Evolutionary conservation across 2,329 filamentous ascomycete genomes (phyloP).

Genomic region (Botryotinia narcissicola): DNA sequence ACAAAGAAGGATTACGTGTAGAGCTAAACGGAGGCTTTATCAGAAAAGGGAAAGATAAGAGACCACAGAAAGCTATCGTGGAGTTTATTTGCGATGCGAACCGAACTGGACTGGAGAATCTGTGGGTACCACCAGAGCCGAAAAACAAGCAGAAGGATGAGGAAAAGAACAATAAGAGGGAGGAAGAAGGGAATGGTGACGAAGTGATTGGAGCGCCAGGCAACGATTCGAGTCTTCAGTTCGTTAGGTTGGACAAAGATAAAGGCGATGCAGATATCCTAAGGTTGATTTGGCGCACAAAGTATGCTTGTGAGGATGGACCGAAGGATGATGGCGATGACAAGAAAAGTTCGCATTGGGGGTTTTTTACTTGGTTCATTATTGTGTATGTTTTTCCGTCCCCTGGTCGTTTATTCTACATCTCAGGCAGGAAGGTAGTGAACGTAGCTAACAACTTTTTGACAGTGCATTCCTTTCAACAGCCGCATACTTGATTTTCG

Average conservation of each 20-base stretch:
- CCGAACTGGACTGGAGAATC: constrained; percentile 70
- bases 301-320: constrained; percentile 73
- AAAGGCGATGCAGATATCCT: constrained; percentile 60
- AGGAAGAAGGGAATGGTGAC: constrained; percentile 38
- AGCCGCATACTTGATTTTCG: constrained; percentile 92
- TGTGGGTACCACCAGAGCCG: constrained; percentile 54
- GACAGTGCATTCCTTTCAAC: constrained; percentile 78
- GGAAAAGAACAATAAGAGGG: constrained; percentile 36
- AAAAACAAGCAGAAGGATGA: constrained; percentile 35
- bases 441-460: constrained; percentile 18
- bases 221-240: constrained; percentile 63
- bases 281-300: constrained; percentile 80
- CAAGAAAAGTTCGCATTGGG: constrained; percentile 64
- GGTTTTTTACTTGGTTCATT: constrained; percentile 96
- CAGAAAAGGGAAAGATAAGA: constrained; percentile 50
- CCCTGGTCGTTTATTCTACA: not conserved
- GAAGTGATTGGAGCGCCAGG: constrained; percentile 39
- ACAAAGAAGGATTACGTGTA: constrained; percentile 69
- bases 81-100: constrained; percentile 80
- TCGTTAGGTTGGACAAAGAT: constrained; percentile 69
- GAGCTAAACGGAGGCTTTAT: constrained; percentile 61
- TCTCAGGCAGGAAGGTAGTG: not conserved
- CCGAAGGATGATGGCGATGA: constrained; percentile 43
- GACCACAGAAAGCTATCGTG: constrained; percentile 71
- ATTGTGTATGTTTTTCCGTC: constrained; percentile 65